phyloP scores from a whole-genome alignment of 176 grass and related monocot species.

The Tillandsia leiboldiana region DNA sequence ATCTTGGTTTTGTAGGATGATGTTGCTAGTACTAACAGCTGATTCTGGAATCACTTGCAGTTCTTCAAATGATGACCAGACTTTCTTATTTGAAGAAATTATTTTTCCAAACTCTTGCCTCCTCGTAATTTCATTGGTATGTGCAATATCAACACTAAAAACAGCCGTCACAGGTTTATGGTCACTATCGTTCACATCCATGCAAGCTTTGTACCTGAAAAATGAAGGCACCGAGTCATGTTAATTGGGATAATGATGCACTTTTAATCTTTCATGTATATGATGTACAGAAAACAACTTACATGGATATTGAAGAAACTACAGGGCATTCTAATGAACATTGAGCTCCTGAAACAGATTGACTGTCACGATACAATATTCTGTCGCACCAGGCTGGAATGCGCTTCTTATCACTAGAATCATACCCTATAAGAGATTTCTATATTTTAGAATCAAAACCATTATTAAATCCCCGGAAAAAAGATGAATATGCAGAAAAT shows the following conservation, averaged over 20 bases:
- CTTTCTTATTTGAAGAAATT: conserved; percentile 48
- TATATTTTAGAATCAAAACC: neutral
- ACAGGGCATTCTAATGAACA: conserved; percentile 69
- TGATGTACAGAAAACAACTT: conserved; percentile 30
- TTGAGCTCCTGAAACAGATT: conserved; percentile 31
- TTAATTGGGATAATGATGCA: neutral
- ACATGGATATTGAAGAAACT: conserved; percentile 74
- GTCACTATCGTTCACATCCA: conserved; percentile 83
- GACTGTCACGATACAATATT: conserved; percentile 74
- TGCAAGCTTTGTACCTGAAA: conserved; percentile 85
- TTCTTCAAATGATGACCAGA: conserved; percentile 31
- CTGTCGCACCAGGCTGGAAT: conserved; percentile 97
- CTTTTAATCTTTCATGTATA: neutral
- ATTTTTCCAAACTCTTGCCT: conserved; percentile 62
- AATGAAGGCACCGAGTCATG: neutral
- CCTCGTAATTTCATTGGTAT: conserved; percentile 51
- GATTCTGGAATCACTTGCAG: conserved; percentile 44
- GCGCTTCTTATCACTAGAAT: conserved; percentile 83
- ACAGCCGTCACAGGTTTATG: conserved; percentile 85
- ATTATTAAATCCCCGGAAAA: neutral
- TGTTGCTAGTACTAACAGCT: conserved; percentile 35
- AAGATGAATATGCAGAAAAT: neutral
- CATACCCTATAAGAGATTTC: conserved; percentile 56
- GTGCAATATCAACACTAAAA: conserved; percentile 77
- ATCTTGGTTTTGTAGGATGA: conserved; percentile 48